These are phyloP conservation scores for Begonia loranthoides DNA, from an alignment of 306 rosid genomes.

Conservation along the genomic window DNA sequence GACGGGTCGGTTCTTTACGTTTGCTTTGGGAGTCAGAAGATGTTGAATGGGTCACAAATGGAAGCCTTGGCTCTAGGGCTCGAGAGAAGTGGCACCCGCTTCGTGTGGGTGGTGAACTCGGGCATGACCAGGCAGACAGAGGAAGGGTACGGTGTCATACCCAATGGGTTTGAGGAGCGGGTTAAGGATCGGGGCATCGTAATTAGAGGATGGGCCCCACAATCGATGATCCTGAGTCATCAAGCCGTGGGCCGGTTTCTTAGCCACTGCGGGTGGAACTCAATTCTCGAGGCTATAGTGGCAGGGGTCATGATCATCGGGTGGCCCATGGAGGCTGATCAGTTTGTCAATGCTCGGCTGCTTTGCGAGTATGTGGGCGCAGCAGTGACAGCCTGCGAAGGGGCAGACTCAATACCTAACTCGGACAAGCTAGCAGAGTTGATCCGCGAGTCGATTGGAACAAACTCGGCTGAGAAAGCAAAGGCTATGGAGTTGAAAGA, in stretches of 20 bases:
- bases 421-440: slow-evolving; percentile 25
- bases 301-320: slow-evolving; percentile 37
- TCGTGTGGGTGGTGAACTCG: slow-evolving; percentile 46
- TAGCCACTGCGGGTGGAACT: slow-evolving; percentile 68
- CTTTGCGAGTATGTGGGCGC: slow-evolving; percentile 40
- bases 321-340: slow-evolving; percentile 92
- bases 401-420: slow-evolving; percentile 33
- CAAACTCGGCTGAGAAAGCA: slow-evolving; percentile 12
- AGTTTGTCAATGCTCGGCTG: slow-evolving; percentile 35
- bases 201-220: slow-evolving; percentile 40
- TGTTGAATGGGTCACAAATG: slow-evolving; percentile 30
- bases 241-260: slow-evolving; percentile 38
- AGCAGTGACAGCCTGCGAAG: slow-evolving; percentile 35
- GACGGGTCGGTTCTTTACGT: slow-evolving; percentile 53
- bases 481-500: slow-evolving; percentile 20
- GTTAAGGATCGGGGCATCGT: slow-evolving; percentile 32
- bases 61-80: slow-evolving; percentile 57
- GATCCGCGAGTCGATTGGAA: slow-evolving; percentile 10
- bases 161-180: slow-evolving; percentile 37
- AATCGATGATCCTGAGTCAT: slow-evolving; percentile 28
- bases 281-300: slow-evolving; percentile 34
- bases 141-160: slow-evolving; percentile 22
- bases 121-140: slow-evolving; percentile 9
- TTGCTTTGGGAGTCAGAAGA: slow-evolving; percentile 67
- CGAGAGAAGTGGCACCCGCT: slow-evolving; percentile 26